Evolutionary conservation across 2,329 filamentous ascomycete genomes (phyloP).

Genomic region (Acrodontium crateriforme): DNA sequence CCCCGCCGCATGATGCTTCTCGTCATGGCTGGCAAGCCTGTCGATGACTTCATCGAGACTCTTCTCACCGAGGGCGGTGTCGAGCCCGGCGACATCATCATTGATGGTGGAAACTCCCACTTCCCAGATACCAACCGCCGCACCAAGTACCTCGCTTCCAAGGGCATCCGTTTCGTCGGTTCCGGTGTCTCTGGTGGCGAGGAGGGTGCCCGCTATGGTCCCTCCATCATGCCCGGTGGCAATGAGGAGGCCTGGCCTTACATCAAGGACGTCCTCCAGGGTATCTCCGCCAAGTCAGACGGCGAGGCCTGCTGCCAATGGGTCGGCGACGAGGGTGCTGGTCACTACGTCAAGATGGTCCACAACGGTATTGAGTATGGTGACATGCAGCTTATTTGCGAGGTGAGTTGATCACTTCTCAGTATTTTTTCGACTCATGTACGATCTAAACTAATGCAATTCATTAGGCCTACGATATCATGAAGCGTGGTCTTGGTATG

Average conservation of each 20-base stretch:
- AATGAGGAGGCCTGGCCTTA: constrained; percentile 95
- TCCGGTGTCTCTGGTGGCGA: constrained; percentile 97
- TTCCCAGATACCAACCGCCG: constrained; percentile 98
- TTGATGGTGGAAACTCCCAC: constrained; percentile 98
- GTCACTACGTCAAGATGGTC: constrained; percentile 99
- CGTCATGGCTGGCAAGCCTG: constrained; percentile 94
- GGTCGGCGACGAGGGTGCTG: constrained; percentile 98
- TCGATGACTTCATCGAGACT: constrained; percentile 97
- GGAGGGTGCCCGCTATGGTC: constrained; percentile 95
- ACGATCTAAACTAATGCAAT: constrained; percentile 7
- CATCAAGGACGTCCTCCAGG: constrained; percentile 99
- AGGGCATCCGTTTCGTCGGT: constrained; percentile 92
- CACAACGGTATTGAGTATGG: constrained; percentile 99
- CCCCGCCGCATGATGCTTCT: constrained; percentile 96
- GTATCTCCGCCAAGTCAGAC: constrained; percentile 94
- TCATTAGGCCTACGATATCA: constrained; percentile 87
- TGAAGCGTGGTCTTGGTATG: constrained; percentile 93
- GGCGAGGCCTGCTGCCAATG: constrained; percentile 97
- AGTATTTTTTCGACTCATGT: background rate
- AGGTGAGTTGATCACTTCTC: constrained; percentile 46
- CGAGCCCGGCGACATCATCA: constrained; percentile 89
- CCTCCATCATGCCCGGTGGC: constrained; percentile 97
- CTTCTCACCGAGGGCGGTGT: constrained; percentile 56
- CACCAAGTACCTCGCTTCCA: constrained; percentile 69
- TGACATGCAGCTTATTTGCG: constrained; percentile 99